Evolutionary conservation across 257 asterid species (phyloP), one percentile per base, ranked within the genome.

Genomic region (Solanum ahanhuiri): DNA sequence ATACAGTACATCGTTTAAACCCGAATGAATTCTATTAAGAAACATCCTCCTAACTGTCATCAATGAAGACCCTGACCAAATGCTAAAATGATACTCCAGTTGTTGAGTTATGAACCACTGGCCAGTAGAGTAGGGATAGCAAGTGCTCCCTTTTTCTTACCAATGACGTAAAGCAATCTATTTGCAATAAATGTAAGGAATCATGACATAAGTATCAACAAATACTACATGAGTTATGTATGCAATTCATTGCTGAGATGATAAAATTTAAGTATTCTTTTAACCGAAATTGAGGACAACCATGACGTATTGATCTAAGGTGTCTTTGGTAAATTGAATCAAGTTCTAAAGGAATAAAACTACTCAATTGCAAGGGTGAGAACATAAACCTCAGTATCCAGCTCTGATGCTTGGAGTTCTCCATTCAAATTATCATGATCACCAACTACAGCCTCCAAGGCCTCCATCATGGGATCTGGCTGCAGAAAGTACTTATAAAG

Each of bases 381-480:
- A 76, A 41, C 33, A 69, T 85, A 51, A 87, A 95, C 99, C 98
- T 96, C 95, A 2, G 90, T 66, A 86, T 96, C 95, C 23, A 91
- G 89, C 87, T 93, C 86, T 81, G 96, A 91, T 84, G 93, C 94
- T 93, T 94, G 95, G 70, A 96, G 95, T 91, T 85, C 86, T 86
- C 92, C 95, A 77, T 86, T 94, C 87, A 93, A 89, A 76, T 93
- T 73, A 90, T 82, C 90, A 81, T 88, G 89, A 89, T 93, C 98
- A 25, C 98, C 98, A 86, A 95, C 94, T 79, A 95, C 98, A 88
- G 98, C 98, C 89, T 95, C 98, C 88, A 96, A 89, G 87, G 98
- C 91, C 93, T 90, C 98, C 41, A 89, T 89, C 86, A 93, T 89
- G 11, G 98, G 99, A 93, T 96, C 99, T 77, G 98, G 98, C 99